Evolutionary conservation across 139 green algal genomes (phyloP).

Genomic region (Desmodesmus armatus): DNA sequence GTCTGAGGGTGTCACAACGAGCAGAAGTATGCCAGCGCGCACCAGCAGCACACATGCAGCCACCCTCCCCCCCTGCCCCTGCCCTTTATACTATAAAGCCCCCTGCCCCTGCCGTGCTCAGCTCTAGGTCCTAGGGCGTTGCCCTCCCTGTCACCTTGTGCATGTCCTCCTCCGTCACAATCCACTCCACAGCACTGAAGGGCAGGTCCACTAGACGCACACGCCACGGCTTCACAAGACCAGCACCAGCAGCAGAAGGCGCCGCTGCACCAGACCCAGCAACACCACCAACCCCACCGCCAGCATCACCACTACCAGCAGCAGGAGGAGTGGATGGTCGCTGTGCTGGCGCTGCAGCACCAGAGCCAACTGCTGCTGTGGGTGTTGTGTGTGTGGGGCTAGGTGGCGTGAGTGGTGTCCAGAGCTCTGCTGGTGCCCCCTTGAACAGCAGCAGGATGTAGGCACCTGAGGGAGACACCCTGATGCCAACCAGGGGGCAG

Average conservation of each 20-base stretch:
- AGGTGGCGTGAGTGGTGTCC: no score
- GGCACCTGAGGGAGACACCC: conserved; percentile 69
- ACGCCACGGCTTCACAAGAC: conserved; percentile 48
- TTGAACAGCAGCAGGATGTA: conserved; percentile 81
- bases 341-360: not conserved
- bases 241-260: not conserved
- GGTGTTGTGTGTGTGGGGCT: not conserved
- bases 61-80: no score
- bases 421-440: conserved; percentile 81
- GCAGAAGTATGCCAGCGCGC: no score
- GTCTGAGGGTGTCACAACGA: no score
- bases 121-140: no score
- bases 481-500: conserved; percentile 68
- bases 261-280: not conserved
- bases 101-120: no score
- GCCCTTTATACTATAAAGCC: no score
- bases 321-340: not conserved
- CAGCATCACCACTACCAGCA: not conserved
- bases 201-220: conserved; percentile 83
- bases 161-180: conserved; percentile 52
- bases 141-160: not conserved
- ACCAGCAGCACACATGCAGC: no score
- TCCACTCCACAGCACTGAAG: conserved; percentile 86
- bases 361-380: not conserved
- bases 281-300: not conserved